Evolutionary conservation across 2,329 filamentous ascomycete genomes (phyloP), one percentile per base, ranked within the genome.

Genomic region (Colletotrichum sp.): DNA sequence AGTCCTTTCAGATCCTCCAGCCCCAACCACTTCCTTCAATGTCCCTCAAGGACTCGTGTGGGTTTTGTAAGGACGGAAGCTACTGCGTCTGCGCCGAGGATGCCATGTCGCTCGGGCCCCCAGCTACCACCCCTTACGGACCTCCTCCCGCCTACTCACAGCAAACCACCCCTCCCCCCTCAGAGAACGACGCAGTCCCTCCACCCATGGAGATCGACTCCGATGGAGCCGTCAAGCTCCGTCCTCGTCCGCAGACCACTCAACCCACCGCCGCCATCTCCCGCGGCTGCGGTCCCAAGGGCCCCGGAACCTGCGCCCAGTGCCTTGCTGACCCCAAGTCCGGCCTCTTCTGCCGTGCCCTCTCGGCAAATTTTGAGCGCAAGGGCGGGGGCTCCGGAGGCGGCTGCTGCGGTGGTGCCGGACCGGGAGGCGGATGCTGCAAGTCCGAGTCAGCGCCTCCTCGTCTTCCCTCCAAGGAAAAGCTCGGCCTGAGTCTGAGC

Each of bases 1-100:
- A 63, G 52, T 80, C 77, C 63, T 66, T 75, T 30, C 28, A 59
- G 18, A 64, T 77, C 44, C 15, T 64, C 28, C 77, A 78, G 32
- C 52, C 69, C 18, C 77, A 75, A 24, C 81, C 84, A 65, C 78
- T 84, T 12, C 82, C 86, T 21, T 81, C 86, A 3, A 75, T 82
- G 55, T 81, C 52, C 75, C 81, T 21, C 84, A 90, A 91, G 77
- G 95, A 96, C 80, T 90, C 91, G 24, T 97, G 95, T 82, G 95
- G 95, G 8, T 97, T 97, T 85, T 97, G 95, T 84, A 92, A 93
- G 77, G 94, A 96, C 76, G 94, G 94, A 6, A 96, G 93, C 1
- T 95, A 95, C 80, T 97, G 95, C 81, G 92, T 96, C 78, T 97
- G 95, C 83, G 95, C 94, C 28, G 95, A 96, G 78, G 84, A 87